These are phyloP conservation scores for Chlamydomonas sphaeroides DNA, from an alignment of 139 green algal species.

Conservation along the genomic window DNA sequence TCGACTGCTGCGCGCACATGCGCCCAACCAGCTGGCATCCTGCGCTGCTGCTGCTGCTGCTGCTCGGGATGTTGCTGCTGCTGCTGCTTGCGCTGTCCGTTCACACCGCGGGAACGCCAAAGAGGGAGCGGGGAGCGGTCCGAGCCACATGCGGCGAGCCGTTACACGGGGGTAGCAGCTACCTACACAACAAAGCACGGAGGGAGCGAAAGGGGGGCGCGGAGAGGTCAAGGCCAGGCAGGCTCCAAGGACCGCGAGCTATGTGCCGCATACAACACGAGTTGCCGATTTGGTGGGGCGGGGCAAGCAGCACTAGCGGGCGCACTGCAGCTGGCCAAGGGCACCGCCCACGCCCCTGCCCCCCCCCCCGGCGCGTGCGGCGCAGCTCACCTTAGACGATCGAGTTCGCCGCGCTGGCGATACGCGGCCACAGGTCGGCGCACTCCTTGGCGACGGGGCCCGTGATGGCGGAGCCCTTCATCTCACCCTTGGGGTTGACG, in stretches of 20 bases:
- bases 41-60: background rate
- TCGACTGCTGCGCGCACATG: too few relatives aligned
- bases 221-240: background rate
- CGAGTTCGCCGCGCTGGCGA: conserved; percentile 97
- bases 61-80: background rate
- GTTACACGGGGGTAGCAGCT: conserved; percentile 16
- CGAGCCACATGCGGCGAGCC: background rate
- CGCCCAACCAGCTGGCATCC: too few relatives aligned
- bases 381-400: conserved; percentile 85
- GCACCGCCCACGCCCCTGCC: background rate
- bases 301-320: background rate
- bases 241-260: too few relatives aligned
- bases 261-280: too few relatives aligned
- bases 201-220: too few relatives aligned
- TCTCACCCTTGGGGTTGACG: conserved; percentile 99
- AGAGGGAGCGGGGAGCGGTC: background rate
- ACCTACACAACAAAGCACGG: background rate
- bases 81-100: background rate
- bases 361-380: background rate
- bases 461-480: conserved; percentile 99
- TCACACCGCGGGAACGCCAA: background rate
- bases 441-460: conserved; percentile 99
- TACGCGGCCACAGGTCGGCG: conserved; percentile 98
- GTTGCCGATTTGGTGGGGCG: background rate
- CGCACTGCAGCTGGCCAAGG: background rate